Percentiles rank a stretch among this genome's conserved stretches.
phyloP scores from a whole-genome alignment of 1,139 yeast species.

The Geotrichum phurueaensis region DNA sequence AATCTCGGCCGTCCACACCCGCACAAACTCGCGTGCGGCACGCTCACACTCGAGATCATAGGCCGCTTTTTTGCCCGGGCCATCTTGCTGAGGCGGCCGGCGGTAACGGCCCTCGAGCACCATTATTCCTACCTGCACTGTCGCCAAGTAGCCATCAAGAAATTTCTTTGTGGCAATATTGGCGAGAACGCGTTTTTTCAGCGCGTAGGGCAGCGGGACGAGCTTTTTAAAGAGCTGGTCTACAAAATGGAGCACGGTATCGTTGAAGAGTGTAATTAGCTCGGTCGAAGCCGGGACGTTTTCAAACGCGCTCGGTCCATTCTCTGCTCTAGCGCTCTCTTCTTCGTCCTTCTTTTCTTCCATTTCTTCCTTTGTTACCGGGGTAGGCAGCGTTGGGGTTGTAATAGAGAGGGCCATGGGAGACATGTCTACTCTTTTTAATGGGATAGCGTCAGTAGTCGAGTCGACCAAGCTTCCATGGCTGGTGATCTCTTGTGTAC shows the following conservation, averaged over 20 bases:
- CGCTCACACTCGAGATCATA: slow-evolving; percentile 8
- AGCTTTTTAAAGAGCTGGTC: slow-evolving; percentile 23
- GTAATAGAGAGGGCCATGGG: background rate
- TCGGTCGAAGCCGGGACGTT: slow-evolving; percentile 20
- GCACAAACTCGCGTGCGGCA: slow-evolving; percentile 13
- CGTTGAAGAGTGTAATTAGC: slow-evolving; percentile 19
- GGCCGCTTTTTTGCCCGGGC: background rate
- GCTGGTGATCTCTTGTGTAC: background rate
- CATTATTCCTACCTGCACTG: slow-evolving; percentile 23
- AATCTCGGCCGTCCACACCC: slow-evolving; percentile 14
- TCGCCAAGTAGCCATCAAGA: slow-evolving; percentile 23
- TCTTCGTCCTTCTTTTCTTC: background rate
- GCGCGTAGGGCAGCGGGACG: slow-evolving; percentile 24
- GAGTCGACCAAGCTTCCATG: background rate
- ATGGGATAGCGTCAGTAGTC: background rate
- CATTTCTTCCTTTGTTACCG: background rate
- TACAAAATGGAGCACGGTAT: slow-evolving; percentile 21
- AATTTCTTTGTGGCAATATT: slow-evolving; percentile 24
- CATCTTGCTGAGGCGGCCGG: background rate
- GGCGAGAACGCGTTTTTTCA: slow-evolving; percentile 26
- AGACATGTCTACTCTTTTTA: background rate
- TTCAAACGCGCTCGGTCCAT: background rate
- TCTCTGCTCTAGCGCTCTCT: background rate
- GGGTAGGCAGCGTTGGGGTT: background rate
- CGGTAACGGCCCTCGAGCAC: slow-evolving; percentile 29